phyloP scores from a whole-genome alignment of 2,329 filamentous ascomycete genomes.

The Sordariomycetes sp. region DNA sequence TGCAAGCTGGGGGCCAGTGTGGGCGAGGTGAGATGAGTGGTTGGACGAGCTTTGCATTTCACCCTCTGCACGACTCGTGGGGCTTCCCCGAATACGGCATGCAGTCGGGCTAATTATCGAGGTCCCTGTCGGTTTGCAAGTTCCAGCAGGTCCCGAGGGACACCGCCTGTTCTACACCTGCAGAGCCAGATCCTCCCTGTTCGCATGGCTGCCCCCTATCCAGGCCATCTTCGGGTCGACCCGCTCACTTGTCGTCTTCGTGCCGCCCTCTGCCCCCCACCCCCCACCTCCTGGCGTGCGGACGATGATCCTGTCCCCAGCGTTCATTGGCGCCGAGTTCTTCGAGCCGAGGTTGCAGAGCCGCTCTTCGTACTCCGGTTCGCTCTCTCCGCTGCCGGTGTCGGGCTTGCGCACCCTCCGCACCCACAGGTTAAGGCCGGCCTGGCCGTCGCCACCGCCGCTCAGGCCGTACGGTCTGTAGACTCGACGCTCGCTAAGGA shows the following conservation, averaged over 20 bases:
- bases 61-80: too few relatives aligned
- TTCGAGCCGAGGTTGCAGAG: constrained; percentile 67
- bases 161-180: constrained; percentile 30
- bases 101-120: too few relatives aligned
- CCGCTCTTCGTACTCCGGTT: constrained; percentile 34
- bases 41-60: too few relatives aligned
- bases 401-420: constrained; percentile 50
- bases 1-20: too few relatives aligned
- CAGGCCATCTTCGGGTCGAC: constrained; percentile 44
- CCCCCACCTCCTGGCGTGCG: constrained; percentile 71
- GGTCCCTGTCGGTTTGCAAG: neutral
- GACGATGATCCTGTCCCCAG: constrained; percentile 69
- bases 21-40: too few relatives aligned
- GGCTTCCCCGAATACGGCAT: too few relatives aligned
- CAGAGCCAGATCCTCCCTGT: constrained; percentile 46
- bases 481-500: constrained; percentile 67
- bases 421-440: constrained; percentile 83
- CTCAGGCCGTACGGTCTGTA: constrained; percentile 62
- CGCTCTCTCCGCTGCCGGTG: constrained; percentile 29
- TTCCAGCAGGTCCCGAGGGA: neutral
- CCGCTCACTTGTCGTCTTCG: constrained; percentile 37
- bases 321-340: constrained; percentile 67
- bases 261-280: constrained; percentile 43
- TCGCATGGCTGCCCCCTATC: constrained; percentile 46
- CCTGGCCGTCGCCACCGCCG: constrained; percentile 68